These are phyloP conservation scores for Corrigiola litoralis DNA, from an alignment of 179 eudicot genomes.

Conservation along the genomic window DNA sequence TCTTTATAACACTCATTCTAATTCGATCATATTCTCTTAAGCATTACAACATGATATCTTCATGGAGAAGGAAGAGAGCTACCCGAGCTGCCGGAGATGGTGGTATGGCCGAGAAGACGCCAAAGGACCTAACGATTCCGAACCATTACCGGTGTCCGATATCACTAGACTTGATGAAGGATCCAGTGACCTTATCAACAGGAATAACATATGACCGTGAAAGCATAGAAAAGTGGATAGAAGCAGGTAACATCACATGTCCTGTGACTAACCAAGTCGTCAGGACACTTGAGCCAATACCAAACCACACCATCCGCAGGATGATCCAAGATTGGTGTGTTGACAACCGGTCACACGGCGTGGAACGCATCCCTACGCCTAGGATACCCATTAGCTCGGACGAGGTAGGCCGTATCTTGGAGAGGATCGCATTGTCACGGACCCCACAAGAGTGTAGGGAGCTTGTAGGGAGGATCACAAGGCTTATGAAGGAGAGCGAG, in stretches of 20 bases:
- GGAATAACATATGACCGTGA: slow-evolving; percentile 81
- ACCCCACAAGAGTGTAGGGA: slow-evolving; percentile 27
- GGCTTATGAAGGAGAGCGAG: slow-evolving; percentile 49
- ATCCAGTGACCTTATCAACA: slow-evolving; percentile 82
- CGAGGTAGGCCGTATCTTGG: slow-evolving; percentile 36
- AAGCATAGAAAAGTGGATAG: slow-evolving; percentile 84
- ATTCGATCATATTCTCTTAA: background rate
- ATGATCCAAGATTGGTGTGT: slow-evolving; percentile 83
- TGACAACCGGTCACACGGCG: slow-evolving; percentile 38
- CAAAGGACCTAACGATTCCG: slow-evolving; percentile 45
- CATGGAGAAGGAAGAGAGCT: slow-evolving; percentile 50
- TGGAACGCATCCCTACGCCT: slow-evolving; percentile 65
- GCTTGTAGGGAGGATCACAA: slow-evolving; percentile 32
- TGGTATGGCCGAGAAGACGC: slow-evolving; percentile 1
- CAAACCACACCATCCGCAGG: slow-evolving; percentile 54
- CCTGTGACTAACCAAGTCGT: slow-evolving; percentile 60
- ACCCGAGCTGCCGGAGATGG: slow-evolving; percentile 14
- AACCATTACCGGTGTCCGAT: slow-evolving; percentile 70
- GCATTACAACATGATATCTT: slow-evolving; percentile 40
- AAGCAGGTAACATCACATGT: slow-evolving; percentile 58
- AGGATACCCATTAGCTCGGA: slow-evolving; percentile 43
- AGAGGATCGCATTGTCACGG: slow-evolving; percentile 20
- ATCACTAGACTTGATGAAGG: slow-evolving; percentile 81
- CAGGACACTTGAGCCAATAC: slow-evolving; percentile 44
- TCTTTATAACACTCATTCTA: background rate